Conservation (phyloP, 2,329 filamentous ascomycete genomes). For the Ascochyta viciae-villosae region DNA sequence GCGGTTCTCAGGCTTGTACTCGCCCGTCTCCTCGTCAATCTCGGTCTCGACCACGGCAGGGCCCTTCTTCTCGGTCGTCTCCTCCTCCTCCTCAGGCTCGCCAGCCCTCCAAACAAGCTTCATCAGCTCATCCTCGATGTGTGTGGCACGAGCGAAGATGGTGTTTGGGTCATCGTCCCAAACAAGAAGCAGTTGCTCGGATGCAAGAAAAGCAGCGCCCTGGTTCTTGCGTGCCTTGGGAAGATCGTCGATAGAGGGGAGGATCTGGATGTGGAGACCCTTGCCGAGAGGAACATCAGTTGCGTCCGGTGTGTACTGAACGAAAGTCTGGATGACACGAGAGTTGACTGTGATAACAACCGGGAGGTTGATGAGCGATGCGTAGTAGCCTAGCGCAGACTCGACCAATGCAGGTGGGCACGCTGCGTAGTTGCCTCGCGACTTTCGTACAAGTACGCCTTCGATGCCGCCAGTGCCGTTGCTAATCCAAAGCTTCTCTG, state of each 20-base stretch:
- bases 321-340: conserved; percentile 77
- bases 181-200: conserved; percentile 73
- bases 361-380: conserved; percentile 73
- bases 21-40: conserved; percentile 75
- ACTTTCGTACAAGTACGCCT: conserved; percentile 70
- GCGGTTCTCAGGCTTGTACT: conserved; percentile 68
- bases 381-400: conserved; percentile 70
- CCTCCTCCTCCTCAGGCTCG: conserved; percentile 59
- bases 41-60: conserved; percentile 59
- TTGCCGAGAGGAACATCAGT: conserved; percentile 79
- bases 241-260: conserved; percentile 75
- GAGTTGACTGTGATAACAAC: conserved; percentile 84
- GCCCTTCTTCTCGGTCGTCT: conserved; percentile 58
- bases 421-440: conserved; percentile 74
- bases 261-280: conserved; percentile 77
- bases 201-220: conserved; percentile 78
- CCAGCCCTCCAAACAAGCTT: conserved; percentile 75
- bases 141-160: conserved; percentile 70
- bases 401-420: conserved; percentile 71
- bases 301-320: conserved; percentile 75
- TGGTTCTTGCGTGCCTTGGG: conserved; percentile 76
- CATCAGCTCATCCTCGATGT: conserved; percentile 78
- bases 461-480: conserved; percentile 59
- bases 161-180: conserved; percentile 81
- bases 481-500: conserved; percentile 70